Conservation (phyloP, 257 asterid genomes). For the Leonotis leonurus region DNA sequence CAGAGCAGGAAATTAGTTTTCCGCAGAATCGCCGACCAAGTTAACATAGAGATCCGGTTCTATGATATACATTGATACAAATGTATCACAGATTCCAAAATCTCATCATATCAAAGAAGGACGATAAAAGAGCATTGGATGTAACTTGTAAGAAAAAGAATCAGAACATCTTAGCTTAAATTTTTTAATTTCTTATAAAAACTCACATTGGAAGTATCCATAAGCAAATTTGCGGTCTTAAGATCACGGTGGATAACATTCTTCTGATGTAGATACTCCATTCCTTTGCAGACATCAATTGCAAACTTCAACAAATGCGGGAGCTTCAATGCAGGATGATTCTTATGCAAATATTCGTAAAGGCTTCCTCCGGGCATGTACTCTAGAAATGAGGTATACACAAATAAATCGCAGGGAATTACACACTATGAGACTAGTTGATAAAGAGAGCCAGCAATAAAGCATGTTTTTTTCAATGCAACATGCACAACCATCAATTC, state of each 20-base stretch:
- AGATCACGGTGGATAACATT: conserved; percentile 82
- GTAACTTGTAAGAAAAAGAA: neutral
- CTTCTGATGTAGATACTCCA: conserved; percentile 83
- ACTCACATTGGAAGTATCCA: conserved; percentile 64
- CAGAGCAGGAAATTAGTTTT: neutral
- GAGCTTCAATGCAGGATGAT: conserved; percentile 48
- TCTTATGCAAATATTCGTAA: conserved; percentile 64
- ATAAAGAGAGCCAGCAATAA: neutral
- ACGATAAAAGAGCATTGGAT: neutral
- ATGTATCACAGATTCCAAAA: neutral
- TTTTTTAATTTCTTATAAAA: neutral
- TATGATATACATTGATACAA: neutral
- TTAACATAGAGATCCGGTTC: neutral
- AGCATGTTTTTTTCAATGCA: conserved; percentile 9
- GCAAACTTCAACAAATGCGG: conserved; percentile 66
- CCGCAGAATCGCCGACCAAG: neutral
- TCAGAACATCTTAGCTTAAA: neutral
- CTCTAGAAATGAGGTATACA: conserved; percentile 36
- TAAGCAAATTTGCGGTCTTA: conserved; percentile 81
- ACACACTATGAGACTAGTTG: neutral
- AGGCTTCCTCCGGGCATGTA: conserved; percentile 89
- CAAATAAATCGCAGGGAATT: conserved; percentile 7
- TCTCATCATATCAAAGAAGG: neutral
- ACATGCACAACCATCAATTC: conserved; percentile 5
- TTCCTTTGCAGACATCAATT: conserved; percentile 85